A percentile compares a stretch with the other conserved stretches of the same genome.
Conservation (phyloP, 306 rosid species). For the Calophaca sinica region DNA sequence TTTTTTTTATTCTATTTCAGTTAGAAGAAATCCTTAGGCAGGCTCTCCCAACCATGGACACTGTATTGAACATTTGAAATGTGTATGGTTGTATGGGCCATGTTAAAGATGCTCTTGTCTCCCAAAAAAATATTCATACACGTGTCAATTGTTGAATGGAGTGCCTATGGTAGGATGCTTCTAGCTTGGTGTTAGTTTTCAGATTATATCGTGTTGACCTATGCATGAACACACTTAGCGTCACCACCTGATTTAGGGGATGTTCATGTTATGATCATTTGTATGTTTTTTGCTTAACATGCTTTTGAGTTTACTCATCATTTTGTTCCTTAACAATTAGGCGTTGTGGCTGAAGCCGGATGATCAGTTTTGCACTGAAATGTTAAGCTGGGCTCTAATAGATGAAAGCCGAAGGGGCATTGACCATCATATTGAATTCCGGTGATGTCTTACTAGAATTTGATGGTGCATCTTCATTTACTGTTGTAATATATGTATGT, state of each 20-base stretch:
- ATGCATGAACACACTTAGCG: not conserved
- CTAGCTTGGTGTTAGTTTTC: slow-evolving; percentile 11
- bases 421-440: slow-evolving; percentile 54
- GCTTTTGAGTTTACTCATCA: slow-evolving; percentile 39
- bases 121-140: not conserved
- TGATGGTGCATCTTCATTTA: slow-evolving; percentile 28
- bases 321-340: slow-evolving; percentile 55
- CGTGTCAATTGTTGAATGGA: slow-evolving; percentile 7
- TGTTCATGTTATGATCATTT: slow-evolving; percentile 18
- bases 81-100: not conserved
- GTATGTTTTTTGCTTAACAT: slow-evolving; percentile 11
- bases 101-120: not conserved
- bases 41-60: not conserved
- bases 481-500: slow-evolving; percentile 40
- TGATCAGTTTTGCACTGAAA: slow-evolving; percentile 93
- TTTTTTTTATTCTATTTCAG: not conserved
- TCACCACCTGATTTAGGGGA: not conserved
- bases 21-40: not conserved
- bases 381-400: slow-evolving; percentile 76
- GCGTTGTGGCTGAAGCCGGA: slow-evolving; percentile 90
- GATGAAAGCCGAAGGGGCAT: slow-evolving; percentile 71
- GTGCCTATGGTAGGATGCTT: slow-evolving; percentile 7
- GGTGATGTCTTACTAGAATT: slow-evolving; percentile 44
- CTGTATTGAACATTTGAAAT: slow-evolving; percentile 2
- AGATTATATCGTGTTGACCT: not conserved